These are phyloP conservation scores for Phytophthora melonis DNA, from an alignment of 352 stramenopile genomes.

Conservation along the genomic window DNA sequence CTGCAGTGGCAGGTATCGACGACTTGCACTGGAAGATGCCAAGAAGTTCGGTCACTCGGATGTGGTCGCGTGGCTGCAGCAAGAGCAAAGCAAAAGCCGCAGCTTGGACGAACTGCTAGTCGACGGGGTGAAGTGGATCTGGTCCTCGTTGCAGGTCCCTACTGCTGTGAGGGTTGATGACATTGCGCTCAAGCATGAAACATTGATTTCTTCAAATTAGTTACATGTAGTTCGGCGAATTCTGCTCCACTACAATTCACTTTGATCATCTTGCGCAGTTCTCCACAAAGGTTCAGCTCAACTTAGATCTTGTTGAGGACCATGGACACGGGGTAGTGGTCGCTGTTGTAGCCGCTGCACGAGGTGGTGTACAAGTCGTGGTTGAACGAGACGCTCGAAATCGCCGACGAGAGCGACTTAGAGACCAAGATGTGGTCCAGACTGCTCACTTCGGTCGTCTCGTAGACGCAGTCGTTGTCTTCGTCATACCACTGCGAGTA, in stretches of 20 bases:
- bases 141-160: neutral
- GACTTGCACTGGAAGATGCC: conserved; percentile 4
- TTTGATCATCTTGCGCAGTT: neutral
- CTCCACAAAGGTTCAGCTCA: neutral
- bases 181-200: neutral
- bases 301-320: neutral
- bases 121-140: conserved; percentile 1
- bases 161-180: neutral
- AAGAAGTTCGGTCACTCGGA: neutral
- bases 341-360: neutral
- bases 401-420: neutral
- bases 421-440: neutral
- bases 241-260: neutral
- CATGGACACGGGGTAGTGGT: neutral
- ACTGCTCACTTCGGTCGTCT: neutral
- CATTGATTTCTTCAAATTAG: neutral
- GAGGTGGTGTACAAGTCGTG: neutral
- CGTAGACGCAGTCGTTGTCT: neutral
- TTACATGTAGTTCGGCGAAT: neutral
- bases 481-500: neutral
- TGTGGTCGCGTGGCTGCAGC: conserved; percentile 5
- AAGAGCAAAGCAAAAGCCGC: neutral
- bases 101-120: neutral
- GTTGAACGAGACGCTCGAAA: neutral
- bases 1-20: conserved; percentile 2